A percentile compares a stretch with the other conserved stretches of the same genome.
Evolutionary conservation across 2,329 filamentous ascomycete species (phyloP).

Genomic region (Ascochyta clinopodiicola): DNA sequence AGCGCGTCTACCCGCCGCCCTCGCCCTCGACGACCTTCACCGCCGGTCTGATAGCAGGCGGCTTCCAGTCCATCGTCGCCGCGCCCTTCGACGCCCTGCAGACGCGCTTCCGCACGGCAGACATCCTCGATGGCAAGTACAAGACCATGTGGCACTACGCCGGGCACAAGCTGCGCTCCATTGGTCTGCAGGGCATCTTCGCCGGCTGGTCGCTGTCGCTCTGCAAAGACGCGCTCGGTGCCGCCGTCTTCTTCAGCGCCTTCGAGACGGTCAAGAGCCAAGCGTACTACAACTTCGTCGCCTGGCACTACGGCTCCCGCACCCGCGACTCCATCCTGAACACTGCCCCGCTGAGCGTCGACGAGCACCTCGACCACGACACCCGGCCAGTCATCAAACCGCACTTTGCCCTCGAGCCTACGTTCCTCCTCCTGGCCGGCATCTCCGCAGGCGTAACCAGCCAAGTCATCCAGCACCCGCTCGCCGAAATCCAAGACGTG

Average conservation of each 20-base stretch:
- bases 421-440: conserved; percentile 73
- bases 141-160: conserved; percentile 77
- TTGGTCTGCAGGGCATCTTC: conserved; percentile 74
- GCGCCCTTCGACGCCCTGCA: conserved; percentile 79
- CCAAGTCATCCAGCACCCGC: conserved; percentile 73
- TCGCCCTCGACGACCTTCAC: conserved; percentile 68
- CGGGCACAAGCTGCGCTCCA: conserved; percentile 70
- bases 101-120: conserved; percentile 70
- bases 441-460: conserved; percentile 72
- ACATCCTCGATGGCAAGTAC: conserved; percentile 65
- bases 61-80: conserved; percentile 72
- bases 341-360: background rate
- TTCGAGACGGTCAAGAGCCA: conserved; percentile 82
- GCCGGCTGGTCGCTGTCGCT: conserved; percentile 75
- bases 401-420: conserved; percentile 77
- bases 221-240: conserved; percentile 72
- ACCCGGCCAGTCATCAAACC: conserved; percentile 66
- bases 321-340: conserved; percentile 36
- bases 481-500: conserved; percentile 73
- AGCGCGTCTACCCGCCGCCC: conserved; percentile 74
- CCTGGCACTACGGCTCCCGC: conserved; percentile 66
- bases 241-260: conserved; percentile 74
- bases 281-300: conserved; percentile 73
- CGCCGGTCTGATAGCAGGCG: conserved; percentile 73
- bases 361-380: conserved; percentile 33